Evolutionary conservation across 345 rosid genomes (phyloP).

Genomic region (Garcia nutans): DNA sequence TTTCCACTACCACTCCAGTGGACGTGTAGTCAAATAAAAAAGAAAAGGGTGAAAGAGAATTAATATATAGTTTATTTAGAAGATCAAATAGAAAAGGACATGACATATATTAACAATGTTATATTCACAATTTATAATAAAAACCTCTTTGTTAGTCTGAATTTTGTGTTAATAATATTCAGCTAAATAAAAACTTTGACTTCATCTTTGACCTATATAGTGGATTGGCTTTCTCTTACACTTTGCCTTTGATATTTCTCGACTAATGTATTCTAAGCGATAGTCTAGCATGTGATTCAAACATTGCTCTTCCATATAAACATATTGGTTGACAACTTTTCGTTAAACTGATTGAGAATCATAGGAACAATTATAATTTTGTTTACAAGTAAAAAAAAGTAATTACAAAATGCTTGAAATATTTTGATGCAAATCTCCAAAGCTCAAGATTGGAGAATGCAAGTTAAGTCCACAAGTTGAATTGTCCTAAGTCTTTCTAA

Average conservation of each 20-base stretch:
- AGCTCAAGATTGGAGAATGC: too few relatives aligned
- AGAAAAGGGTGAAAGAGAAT: constrained; percentile 18
- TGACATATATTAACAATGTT: constrained; percentile 9
- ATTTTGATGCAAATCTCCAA: too few relatives aligned
- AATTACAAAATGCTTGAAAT: too few relatives aligned
- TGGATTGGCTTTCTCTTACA: background rate
- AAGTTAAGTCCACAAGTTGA: too few relatives aligned
- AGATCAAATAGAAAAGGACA: constrained; percentile 18
- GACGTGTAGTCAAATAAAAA: constrained; percentile 43
- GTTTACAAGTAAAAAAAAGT: too few relatives aligned
- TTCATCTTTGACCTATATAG: constrained; percentile 41
- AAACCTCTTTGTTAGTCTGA: constrained; percentile 7
- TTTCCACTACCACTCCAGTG: background rate
- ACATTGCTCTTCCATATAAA: constrained; percentile 7
- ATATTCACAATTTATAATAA: background rate
- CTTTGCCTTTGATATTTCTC: constrained; percentile 20
- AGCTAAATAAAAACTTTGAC: constrained; percentile 21
- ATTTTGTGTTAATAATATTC: background rate
- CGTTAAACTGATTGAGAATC: too few relatives aligned
- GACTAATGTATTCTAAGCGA: constrained; percentile 17
- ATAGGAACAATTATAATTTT: too few relatives aligned
- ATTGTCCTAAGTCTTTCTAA: too few relatives aligned
- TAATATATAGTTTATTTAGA: constrained; percentile 22
- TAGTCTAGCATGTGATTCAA: constrained; percentile 28
- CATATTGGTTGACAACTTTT: too few relatives aligned